Evolutionary conservation across 2,329 filamentous ascomycete genomes (phyloP).

Genomic region (Emydomyces testavorans): DNA sequence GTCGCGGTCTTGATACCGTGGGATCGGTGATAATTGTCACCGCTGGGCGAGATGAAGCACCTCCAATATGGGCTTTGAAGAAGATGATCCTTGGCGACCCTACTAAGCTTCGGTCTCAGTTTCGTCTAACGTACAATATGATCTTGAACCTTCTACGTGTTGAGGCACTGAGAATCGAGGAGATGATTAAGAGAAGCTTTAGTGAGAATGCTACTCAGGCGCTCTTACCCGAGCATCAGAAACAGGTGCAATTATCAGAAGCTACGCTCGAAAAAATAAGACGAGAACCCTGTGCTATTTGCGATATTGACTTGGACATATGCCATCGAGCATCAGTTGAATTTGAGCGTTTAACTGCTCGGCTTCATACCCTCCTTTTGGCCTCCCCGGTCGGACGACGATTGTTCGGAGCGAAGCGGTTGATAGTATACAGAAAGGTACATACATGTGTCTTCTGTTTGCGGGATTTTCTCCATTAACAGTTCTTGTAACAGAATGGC

Average conservation of each 20-base stretch:
- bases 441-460: slow-evolving; percentile 4
- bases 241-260: slow-evolving; percentile 82
- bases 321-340: slow-evolving; percentile 75
- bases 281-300: slow-evolving; percentile 68
- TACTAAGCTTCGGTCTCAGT: slow-evolving; percentile 89
- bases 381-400: slow-evolving; percentile 71
- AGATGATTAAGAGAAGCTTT: slow-evolving; percentile 99
- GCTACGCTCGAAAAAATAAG: slow-evolving; percentile 85
- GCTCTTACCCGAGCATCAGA: slow-evolving; percentile 85
- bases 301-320: slow-evolving; percentile 64
- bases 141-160: slow-evolving; percentile 91
- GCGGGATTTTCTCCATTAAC: neutral
- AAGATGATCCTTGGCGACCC: slow-evolving; percentile 95
- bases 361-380: slow-evolving; percentile 65
- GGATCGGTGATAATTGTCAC: slow-evolving; percentile 89
- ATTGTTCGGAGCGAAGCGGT: slow-evolving; percentile 61
- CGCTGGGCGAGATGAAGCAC: slow-evolving; percentile 71
- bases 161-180: slow-evolving; percentile 94
- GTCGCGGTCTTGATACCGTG: slow-evolving; percentile 82
- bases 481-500: slow-evolving; percentile 47
- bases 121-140: slow-evolving; percentile 98
- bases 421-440: slow-evolving; percentile 68
- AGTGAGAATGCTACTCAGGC: slow-evolving; percentile 96
- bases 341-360: slow-evolving; percentile 64
- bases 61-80: slow-evolving; percentile 67